Evolutionary conservation across 1,139 yeast species (phyloP).

Genomic region (Protomyces arabidopsidicola): DNA sequence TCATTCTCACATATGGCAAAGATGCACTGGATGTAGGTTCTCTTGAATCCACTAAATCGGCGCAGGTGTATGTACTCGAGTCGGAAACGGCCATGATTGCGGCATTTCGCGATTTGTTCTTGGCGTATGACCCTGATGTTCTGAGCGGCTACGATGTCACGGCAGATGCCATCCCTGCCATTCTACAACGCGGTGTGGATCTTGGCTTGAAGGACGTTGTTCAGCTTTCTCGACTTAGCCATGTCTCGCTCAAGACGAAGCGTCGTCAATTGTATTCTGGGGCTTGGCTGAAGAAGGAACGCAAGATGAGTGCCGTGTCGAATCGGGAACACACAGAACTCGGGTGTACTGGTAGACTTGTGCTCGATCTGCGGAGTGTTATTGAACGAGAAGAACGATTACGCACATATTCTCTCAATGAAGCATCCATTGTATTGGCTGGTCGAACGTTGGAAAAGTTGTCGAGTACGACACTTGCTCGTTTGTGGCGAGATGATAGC

Average conservation of each 20-base stretch:
- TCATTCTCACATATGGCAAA: slow-evolving; percentile 13
- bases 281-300: slow-evolving; percentile 21
- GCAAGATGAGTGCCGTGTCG: slow-evolving; percentile 21
- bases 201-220: slow-evolving; percentile 13
- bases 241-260: slow-evolving; percentile 18
- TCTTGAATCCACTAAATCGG: background rate
- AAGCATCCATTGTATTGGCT: slow-evolving; percentile 3
- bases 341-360: slow-evolving; percentile 19
- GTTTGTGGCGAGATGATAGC: slow-evolving; percentile 5
- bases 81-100: slow-evolving; percentile 10
- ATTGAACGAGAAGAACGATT: slow-evolving; percentile 25
- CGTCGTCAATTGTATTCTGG: slow-evolving; percentile 20
- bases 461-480: background rate
- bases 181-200: slow-evolving; percentile 11
- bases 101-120: slow-evolving; percentile 4
- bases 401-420: slow-evolving; percentile 23
- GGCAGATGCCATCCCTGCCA: slow-evolving; percentile 21
- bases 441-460: slow-evolving; percentile 12
- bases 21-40: background rate
- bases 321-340: slow-evolving; percentile 24
- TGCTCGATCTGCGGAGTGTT: slow-evolving; percentile 15
- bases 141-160: slow-evolving; percentile 22
- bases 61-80: background rate
- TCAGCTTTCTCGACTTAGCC: slow-evolving; percentile 13
- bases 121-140: slow-evolving; percentile 24